Base-by-base conservation (phyloP, 495 filamentous ascomycete genomes). In the Neurospora discreta region DNA sequence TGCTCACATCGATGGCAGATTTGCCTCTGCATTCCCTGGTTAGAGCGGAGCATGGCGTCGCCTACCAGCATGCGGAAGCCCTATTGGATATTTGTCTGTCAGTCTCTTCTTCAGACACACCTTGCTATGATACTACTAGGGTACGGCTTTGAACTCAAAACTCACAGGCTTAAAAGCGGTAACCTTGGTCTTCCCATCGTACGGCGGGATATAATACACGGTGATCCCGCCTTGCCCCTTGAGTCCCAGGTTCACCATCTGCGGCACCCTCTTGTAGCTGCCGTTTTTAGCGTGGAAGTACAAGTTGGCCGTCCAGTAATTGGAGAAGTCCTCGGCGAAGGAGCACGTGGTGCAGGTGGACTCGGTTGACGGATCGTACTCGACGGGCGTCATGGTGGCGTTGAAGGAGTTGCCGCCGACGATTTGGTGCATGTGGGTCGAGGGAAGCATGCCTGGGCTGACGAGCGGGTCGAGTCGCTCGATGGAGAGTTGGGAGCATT, bases 151-250 rank as follows among this genome's bases (percentile, higher is more conserved):
- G n/a, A n/a, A n/a, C n/a, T n/a, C n/a, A n/a, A 36, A n/a, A 46
- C 52, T 60, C 52, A 60, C 52, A 39, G 81, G 77, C 68, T 77
- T 78, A 77, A 86, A 86, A 65, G 82, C 84, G 3, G 83, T 86
- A 52, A 85, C 81, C 72, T 79, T 82, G 71, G 78, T 78, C 71
- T 70, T 80, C 46, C 78, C 74, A 73, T 82, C 80, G 73, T 85
- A 85, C 3, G 83, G 82, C 23, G 82, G 82, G 77, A 85, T 85
- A 74, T 85, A 85, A 73, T 85, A 85, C 20, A 85, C 79, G 11
- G 83, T 84, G 60, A 85, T 78, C 9, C 84, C 84, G 11, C 77
- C 84, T 39, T 80, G 60, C 42, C 81, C 82, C 42, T 77, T 75
- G 43, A 86, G 76, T 3, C 82, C 83, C 10, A 80, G 75, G 70